Conservation (phyloP, 2,329 filamentous ascomycete species). For the Colletotrichum abscissum region DNA sequence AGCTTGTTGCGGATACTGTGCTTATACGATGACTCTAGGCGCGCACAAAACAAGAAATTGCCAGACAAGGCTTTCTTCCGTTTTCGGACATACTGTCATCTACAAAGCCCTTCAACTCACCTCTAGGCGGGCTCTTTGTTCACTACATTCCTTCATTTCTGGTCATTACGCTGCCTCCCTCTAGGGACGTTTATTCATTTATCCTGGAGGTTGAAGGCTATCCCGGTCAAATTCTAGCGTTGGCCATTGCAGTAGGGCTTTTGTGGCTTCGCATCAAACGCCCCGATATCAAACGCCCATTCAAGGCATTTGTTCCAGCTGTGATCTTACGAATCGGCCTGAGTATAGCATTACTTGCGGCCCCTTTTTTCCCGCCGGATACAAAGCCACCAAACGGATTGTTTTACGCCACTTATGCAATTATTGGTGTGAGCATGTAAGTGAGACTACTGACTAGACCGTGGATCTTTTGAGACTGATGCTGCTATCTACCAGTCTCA, state of each 20-base stretch:
- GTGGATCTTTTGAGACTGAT: neutral
- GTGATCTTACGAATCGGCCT: slow-evolving; percentile 66
- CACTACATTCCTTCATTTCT: slow-evolving; percentile 76
- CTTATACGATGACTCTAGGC: slow-evolving; percentile 56
- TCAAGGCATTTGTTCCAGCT: slow-evolving; percentile 72
- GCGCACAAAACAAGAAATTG: slow-evolving; percentile 78
- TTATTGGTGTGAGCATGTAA: slow-evolving; percentile 65
- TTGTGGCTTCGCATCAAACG: slow-evolving; percentile 69
- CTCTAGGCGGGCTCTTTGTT: slow-evolving; percentile 74
- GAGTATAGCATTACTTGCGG: slow-evolving; percentile 65
- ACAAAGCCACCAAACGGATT: slow-evolving; percentile 56
- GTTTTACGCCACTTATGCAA: slow-evolving; percentile 65
- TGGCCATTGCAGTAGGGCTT: slow-evolving; percentile 68
- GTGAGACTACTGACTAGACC: slow-evolving; percentile 40
- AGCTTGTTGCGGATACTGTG: neutral
- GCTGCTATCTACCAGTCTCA: slow-evolving; percentile 56
- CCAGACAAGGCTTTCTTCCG: slow-evolving; percentile 76
- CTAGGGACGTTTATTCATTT: slow-evolving; percentile 76
- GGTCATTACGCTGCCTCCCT: slow-evolving; percentile 73
- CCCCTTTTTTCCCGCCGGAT: slow-evolving; percentile 71
- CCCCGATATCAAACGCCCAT: slow-evolving; percentile 71
- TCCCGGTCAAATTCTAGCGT: slow-evolving; percentile 68
- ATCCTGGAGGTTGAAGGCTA: slow-evolving; percentile 80
- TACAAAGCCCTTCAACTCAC: slow-evolving; percentile 74
- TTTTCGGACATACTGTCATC: slow-evolving; percentile 71